A percentile compares a stretch with the other conserved stretches of the same genome.
Conservation (phyloP, 371 early-diverging fungal genomes). For the Chytridiales sp. region DNA sequence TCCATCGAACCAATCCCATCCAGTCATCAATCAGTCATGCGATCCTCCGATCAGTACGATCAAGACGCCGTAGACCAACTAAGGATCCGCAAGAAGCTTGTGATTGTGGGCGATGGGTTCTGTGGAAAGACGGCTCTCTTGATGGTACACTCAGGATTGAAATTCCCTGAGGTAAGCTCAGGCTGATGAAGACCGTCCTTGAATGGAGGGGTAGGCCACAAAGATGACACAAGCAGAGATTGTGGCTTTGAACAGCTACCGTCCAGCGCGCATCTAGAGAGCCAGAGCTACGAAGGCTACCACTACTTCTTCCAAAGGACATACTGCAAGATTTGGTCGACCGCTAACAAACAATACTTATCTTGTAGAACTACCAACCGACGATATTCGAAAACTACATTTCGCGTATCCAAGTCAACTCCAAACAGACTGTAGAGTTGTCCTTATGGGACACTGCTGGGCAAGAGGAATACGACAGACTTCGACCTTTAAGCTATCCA, state of each 20-base stretch:
- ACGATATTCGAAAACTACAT: constrained; percentile 54
- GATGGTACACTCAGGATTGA: constrained; percentile 38
- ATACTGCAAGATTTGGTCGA: too few relatives aligned
- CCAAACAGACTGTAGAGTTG: constrained; percentile 65
- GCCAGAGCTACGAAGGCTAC: too few relatives aligned
- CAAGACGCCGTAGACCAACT: too few relatives aligned
- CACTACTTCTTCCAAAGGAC: too few relatives aligned
- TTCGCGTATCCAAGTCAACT: constrained; percentile 25
- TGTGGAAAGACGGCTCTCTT: constrained; percentile 49
- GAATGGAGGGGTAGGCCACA: too few relatives aligned
- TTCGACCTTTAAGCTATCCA: constrained; percentile 95
- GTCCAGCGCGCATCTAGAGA: too few relatives aligned
- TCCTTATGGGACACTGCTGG: constrained; percentile 98
- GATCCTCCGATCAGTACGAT: too few relatives aligned
- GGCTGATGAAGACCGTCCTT: too few relatives aligned
- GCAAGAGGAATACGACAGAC: constrained; percentile 92
- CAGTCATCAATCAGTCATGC: too few relatives aligned
- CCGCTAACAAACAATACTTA: background rate
- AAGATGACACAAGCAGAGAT: too few relatives aligned
- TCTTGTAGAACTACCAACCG: constrained; percentile 35
- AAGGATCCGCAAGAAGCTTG: constrained; percentile 19
- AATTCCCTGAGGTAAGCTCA: constrained; percentile 42
- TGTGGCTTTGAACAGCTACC: too few relatives aligned
- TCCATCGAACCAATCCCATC: too few relatives aligned
- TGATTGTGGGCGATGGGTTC: constrained; percentile 29